phyloP scores from a whole-genome alignment of 148 eudicot genomes.

The Silene latifolia region DNA sequence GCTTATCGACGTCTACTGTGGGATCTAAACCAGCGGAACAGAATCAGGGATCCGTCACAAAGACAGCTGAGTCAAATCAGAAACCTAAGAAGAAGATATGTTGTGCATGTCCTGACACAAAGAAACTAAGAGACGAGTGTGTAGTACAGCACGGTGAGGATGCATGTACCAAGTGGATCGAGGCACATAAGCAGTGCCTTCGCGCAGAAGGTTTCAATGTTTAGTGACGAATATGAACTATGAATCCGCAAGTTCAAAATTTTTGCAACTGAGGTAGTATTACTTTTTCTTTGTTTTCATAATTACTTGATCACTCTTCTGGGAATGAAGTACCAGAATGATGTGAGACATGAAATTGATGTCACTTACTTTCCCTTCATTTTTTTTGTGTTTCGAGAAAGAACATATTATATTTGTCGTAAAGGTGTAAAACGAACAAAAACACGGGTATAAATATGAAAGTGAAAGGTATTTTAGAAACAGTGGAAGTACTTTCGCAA shows the following conservation, averaged over 20 bases:
- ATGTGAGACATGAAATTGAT: no score
- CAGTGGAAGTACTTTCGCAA: no score
- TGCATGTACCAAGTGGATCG: slow-evolving; percentile 82
- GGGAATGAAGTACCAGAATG: no score
- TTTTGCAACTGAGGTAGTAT: slow-evolving; percentile 7
- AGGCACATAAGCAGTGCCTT: slow-evolving; percentile 81
- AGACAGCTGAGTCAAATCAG: slow-evolving; percentile 34
- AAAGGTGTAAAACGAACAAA: no score
- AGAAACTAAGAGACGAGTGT: slow-evolving; percentile 87
- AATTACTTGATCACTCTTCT: neutral
- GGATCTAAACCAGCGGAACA: slow-evolving; percentile 18
- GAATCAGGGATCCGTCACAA: slow-evolving; percentile 28
- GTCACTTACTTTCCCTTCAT: no score
- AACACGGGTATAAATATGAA: no score
- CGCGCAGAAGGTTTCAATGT: slow-evolving; percentile 94
- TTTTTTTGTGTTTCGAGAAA: no score
- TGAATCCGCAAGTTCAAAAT: neutral
- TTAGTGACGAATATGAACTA: slow-evolving; percentile 15
- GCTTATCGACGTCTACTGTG: neutral
- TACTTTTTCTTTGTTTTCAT: neutral
- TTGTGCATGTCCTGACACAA: slow-evolving; percentile 95
- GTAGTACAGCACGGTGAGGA: slow-evolving; percentile 82
- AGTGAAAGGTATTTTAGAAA: no score
- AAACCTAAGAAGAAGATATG: slow-evolving; percentile 97
- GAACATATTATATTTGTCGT: neutral